Base-by-base conservation (phyloP, 345 rosid species). In the Viola odorata region DNA sequence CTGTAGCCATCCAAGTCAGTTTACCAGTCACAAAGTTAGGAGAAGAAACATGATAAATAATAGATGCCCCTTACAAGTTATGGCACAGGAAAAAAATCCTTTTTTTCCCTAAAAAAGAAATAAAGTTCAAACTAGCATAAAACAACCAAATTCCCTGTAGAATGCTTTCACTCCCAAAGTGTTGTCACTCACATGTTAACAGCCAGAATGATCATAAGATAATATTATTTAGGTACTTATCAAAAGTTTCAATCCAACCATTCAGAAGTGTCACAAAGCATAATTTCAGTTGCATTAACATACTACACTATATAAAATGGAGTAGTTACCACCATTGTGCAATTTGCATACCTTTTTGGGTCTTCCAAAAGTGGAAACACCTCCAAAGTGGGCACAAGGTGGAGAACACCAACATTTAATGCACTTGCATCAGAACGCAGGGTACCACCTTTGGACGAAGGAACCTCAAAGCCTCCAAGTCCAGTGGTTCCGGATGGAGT, bases 391-490 rank as follows among this genome's bases (percentile, higher is more conserved):
- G 99, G 99, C 53, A 86, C 92, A 67, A 94, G 91, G 81, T 94
- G 99, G 48, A 94, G 92, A 77, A 94, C 99, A 55, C 99, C 99
- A 55, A 94, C 66, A 45, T 94, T 94, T 76, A 94, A 75, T 58
- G 97, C 92, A 71, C 99, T 94, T 36, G 99, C 99, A 72, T 94
- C 97, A 70, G 96, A 82, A 56, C 99, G 95, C 71, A 94, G 64
- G 70, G 86, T 85, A 53, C 91, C 75, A 50, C 99, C 99, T 78
- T 80, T 90, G 45, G 99, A 88, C 54, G 87, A 88, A 50, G 99
- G 99, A 77, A 90, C 99, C 56, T 94, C 99, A 77, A 94, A 94
- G 59, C 99, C 99, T 67, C 99, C 99, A 61, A 94, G 99, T 36
- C 99, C 99, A 39, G 99, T 94, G 51, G 99, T 94, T 74, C 92